Conservation (phyloP, 805 yeast species). For the Suhomyces prunicola region DNA sequence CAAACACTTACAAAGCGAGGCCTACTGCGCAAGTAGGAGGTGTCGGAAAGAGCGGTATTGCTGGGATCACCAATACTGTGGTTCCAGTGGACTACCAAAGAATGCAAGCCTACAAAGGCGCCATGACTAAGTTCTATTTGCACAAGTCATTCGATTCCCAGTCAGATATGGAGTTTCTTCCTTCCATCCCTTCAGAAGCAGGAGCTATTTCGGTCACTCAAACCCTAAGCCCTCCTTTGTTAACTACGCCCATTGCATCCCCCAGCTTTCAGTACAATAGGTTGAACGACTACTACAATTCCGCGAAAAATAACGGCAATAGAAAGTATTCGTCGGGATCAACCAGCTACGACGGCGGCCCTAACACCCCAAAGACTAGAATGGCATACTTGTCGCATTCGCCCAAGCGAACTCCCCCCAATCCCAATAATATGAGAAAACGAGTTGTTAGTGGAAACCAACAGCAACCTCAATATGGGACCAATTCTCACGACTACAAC, state of each 20-base stretch:
- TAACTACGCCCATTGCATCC: slow-evolving; percentile 8
- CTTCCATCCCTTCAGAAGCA: slow-evolving; percentile 18
- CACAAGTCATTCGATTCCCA: slow-evolving; percentile 69
- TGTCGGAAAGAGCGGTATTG: background rate
- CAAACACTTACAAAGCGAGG: background rate
- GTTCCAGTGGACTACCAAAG: slow-evolving; percentile 3
- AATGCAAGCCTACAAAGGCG: slow-evolving; percentile 21
- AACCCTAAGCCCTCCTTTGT: background rate
- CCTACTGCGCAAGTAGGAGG: background rate
- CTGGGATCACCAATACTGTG: slow-evolving; percentile 1
- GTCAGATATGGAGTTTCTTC: slow-evolving; percentile 64
- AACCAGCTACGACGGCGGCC: background rate
- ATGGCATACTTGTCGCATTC: slow-evolving; percentile 14
- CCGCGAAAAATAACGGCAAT: slow-evolving; percentile 1
- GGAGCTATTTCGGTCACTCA: background rate
- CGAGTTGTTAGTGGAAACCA: slow-evolving; percentile 7
- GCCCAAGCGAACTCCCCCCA: slow-evolving; percentile 12
- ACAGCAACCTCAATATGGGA: slow-evolving; percentile 3
- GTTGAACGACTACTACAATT: slow-evolving; percentile 7
- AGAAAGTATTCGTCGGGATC: slow-evolving; percentile 1
- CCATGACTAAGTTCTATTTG: slow-evolving; percentile 52
- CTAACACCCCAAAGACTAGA: slow-evolving; percentile 13
- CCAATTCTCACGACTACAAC: background rate
- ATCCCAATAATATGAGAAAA: slow-evolving; percentile 6
- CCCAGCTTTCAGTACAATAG: slow-evolving; percentile 9